Evolutionary conservation across 2,329 filamentous ascomycete species (phyloP), one percentile per base, ranked within the genome.

Genomic region (Diatrype stigma): DNA sequence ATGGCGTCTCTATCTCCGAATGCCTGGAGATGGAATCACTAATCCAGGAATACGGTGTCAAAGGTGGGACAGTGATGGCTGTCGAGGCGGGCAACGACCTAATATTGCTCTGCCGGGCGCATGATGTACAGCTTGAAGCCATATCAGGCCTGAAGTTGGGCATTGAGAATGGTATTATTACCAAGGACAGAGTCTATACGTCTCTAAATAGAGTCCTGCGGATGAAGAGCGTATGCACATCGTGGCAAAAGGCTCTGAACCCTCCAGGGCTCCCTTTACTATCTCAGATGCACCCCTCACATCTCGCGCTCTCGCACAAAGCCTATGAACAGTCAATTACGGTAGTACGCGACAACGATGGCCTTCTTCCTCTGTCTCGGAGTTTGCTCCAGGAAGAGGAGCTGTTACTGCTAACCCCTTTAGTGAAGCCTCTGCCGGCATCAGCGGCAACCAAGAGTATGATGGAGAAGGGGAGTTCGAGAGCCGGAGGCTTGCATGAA

Each of bases 11-110:
- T 22, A 90, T 97, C 46, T 96, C 92, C 0, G 93, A 97, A 65
- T 97, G 93, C 59, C 73, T 97, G 7, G 93, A 96, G 67, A 97
- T 97, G 93, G 92, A 96, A 64, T 91, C 92, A 0, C 79, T 97
- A 8, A 94, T 90, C 57, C 90, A 96, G 64, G 95, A 96, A 61
- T 94, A 97, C 46, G 93, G 93, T n/a, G 91, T 99, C 17, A 91
- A 93, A 59, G 93, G 94, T 38, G 94, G 94, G 12, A 96, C 93
- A 0, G 90, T 97, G 60, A 96, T 96, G 91, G 94, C 94, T 3
- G 89, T 96, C 47, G 94, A 96, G 67, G 93, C 94, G 30, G 94
- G 94, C 14, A 97, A 94, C 65, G 94, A 99, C 67, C 75, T 97
- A 48, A 84, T 96, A 5, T 80, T 96, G 6, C 80, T 96, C 1